phyloP scores from a whole-genome alignment of 768 basidiomycete genomes.

The Leccinum disarticulatum region DNA sequence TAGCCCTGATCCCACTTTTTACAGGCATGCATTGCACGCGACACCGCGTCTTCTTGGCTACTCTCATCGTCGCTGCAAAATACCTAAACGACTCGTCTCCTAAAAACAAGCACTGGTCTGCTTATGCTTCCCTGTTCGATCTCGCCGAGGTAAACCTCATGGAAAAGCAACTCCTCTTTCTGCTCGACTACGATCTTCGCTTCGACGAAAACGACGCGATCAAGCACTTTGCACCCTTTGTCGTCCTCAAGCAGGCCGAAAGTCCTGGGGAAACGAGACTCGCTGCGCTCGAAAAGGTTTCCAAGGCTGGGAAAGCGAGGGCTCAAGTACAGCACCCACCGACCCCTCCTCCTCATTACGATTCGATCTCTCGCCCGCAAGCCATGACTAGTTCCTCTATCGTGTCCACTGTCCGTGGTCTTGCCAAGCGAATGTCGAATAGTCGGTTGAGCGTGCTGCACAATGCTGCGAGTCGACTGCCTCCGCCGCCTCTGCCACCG shows the following conservation, averaged over 20 bases:
- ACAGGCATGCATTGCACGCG: conserved; percentile 84
- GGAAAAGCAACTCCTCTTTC: conserved; percentile 92
- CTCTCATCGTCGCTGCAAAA: conserved; percentile 93
- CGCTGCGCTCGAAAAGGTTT: conserved; percentile 53
- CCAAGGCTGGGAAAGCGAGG: conserved; percentile 53
- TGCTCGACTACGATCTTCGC: conserved; percentile 91
- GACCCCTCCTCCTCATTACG: conserved; percentile 44
- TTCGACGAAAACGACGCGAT: conserved; percentile 84
- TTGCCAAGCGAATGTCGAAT: conserved; percentile 57
- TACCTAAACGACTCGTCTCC: conserved; percentile 97
- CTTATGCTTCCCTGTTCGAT: conserved; percentile 75
- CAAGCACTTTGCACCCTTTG: conserved; percentile 67
- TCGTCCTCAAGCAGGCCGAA: conserved; percentile 32
- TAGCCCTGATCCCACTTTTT: conserved; percentile 9
- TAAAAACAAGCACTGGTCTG: conserved; percentile 93
- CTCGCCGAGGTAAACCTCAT: conserved; percentile 86
- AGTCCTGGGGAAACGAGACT: conserved; percentile 45
- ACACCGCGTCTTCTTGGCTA: conserved; percentile 94
- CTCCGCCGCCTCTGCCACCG: conserved; percentile 18
- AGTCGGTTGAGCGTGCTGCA: conserved; percentile 36
- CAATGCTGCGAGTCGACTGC: conserved; percentile 17
- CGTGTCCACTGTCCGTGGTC: conserved; percentile 55
- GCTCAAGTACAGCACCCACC: conserved; percentile 46
- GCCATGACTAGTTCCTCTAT: conserved; percentile 35
- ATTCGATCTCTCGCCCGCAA: conserved; percentile 28